These are phyloP conservation scores for Amanita rubescens DNA, from an alignment of 768 basidiomycete genomes.

Conservation along the genomic window DNA sequence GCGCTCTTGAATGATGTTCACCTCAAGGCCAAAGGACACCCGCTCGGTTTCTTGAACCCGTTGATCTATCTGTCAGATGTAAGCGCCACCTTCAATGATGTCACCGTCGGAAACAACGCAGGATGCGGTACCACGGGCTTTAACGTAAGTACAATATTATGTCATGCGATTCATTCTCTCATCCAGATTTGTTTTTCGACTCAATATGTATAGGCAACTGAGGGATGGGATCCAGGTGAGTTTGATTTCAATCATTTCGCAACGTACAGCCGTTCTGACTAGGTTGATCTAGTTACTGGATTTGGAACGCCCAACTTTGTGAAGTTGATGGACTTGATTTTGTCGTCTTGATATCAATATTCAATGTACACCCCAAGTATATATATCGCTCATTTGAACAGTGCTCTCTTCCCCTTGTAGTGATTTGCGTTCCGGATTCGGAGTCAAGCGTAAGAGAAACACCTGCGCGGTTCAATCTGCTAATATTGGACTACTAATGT, in stretches of 20 bases:
- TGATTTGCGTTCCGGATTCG: no score
- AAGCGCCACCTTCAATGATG: conserved; percentile 42
- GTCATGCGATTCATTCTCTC: not conserved
- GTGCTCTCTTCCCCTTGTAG: no score
- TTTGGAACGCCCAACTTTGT: conserved; percentile 49
- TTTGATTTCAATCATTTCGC: conserved; percentile 6
- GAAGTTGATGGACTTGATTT: conserved; percentile 33
- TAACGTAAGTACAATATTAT: conserved; percentile 34
- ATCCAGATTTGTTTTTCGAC: not conserved
- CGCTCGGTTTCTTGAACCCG: conserved; percentile 62
- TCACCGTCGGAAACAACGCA: conserved; percentile 44
- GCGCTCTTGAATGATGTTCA: conserved; percentile 58
- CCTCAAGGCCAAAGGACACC: conserved; percentile 29
- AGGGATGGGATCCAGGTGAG: conserved; percentile 55
- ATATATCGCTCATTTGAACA: no score
- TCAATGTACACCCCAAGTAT: no score
- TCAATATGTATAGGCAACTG: conserved; percentile 36
- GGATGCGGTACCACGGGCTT: conserved; percentile 58
- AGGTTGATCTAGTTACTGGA: conserved; percentile 35
- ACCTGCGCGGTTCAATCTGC: no score
- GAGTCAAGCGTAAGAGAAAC: no score
- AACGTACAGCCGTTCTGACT: not conserved
- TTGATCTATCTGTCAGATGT: conserved; percentile 42
- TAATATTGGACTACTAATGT: no score
- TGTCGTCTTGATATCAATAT: no score